Conservation (phyloP, 768 basidiomycete species). For the Dendrothele bispora region DNA sequence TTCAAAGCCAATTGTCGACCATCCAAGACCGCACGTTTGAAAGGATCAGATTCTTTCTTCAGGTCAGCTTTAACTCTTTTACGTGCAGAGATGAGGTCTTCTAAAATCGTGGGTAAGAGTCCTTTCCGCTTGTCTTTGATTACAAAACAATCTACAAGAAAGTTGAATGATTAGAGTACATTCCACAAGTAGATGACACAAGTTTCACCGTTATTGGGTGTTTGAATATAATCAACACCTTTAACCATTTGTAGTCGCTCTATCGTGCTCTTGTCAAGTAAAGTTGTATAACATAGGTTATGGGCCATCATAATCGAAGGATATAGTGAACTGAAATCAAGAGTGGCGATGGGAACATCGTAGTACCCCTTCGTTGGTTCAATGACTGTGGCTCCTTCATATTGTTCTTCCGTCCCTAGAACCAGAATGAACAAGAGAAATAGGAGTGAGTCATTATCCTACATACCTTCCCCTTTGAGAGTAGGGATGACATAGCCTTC, state of each 20-base stretch:
- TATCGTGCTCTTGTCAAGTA: slow-evolving; percentile 80
- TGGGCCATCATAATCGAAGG: slow-evolving; percentile 99
- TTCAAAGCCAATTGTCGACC: slow-evolving; percentile 97
- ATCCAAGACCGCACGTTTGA: slow-evolving; percentile 95
- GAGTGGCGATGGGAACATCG: slow-evolving; percentile 93
- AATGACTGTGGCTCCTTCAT: slow-evolving; percentile 98
- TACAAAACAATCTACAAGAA: slow-evolving; percentile 75
- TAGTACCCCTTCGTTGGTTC: slow-evolving; percentile 97
- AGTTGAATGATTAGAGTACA: background rate
- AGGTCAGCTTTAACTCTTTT: slow-evolving; percentile 95
- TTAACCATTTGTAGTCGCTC: slow-evolving; percentile 76
- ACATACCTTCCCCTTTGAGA: slow-evolving; percentile 77
- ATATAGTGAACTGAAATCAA: slow-evolving; percentile 98
- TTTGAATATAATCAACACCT: slow-evolving; percentile 89
- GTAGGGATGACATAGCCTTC: slow-evolving; percentile 90
- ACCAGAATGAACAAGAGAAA: slow-evolving; percentile 5
- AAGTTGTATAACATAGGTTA: slow-evolving; percentile 96
- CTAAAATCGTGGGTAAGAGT: slow-evolving; percentile 85
- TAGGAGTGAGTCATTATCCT: background rate
- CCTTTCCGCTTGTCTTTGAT: slow-evolving; percentile 78
- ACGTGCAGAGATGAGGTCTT: slow-evolving; percentile 90
- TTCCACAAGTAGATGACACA: background rate
- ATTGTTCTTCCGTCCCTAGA: slow-evolving; percentile 89
- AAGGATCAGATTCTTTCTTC: slow-evolving; percentile 96
- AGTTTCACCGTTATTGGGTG: slow-evolving; percentile 86